A percentile compares a stretch with the other conserved stretches of the same genome.
Evolutionary conservation across 768 basidiomycete species (phyloP).

Genomic region (Clavulina sp.): DNA sequence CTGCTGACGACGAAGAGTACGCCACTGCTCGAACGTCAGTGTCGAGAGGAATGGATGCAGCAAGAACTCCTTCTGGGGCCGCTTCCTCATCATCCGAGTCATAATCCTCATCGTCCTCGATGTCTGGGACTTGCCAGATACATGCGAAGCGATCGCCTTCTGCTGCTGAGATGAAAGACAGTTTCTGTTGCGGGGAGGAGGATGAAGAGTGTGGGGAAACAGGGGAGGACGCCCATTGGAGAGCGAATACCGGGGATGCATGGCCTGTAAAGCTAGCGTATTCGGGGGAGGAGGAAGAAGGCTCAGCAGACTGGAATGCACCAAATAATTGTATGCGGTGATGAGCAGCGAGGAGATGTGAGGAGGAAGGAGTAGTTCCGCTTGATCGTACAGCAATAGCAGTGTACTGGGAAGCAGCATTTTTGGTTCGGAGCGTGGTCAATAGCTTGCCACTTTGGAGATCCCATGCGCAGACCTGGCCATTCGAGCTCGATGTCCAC

Average conservation of each 20-base stretch:
- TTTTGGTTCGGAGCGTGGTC: constrained; percentile 36
- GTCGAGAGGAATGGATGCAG: constrained; percentile 45
- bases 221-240: constrained; percentile 33
- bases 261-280: constrained; percentile 42
- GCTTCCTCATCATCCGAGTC: too few relatives aligned
- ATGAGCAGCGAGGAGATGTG: constrained; percentile 54
- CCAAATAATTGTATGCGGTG: constrained; percentile 41
- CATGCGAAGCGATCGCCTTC: constrained; percentile 45
- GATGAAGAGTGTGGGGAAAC: constrained; percentile 21
- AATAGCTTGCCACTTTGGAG: constrained; percentile 30
- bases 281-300: neutral
- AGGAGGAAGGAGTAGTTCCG: constrained; percentile 20
- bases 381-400: constrained; percentile 29
- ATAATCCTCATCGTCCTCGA: neutral
- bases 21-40: constrained; percentile 31
- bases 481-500: constrained; percentile 44
- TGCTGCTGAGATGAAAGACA: constrained; percentile 40
- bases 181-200: neutral
- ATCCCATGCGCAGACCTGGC: constrained; percentile 41
- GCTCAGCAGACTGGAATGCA: constrained; percentile 6
- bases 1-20: constrained; percentile 8
- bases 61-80: constrained; percentile 31
- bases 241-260: constrained; percentile 33
- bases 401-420: constrained; percentile 41
- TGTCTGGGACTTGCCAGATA: constrained; percentile 33